Evolutionary conservation across 2,329 filamentous ascomycete genomes (phyloP), one percentile per base, ranked within the genome.

Genomic region (Penicillium sp.): DNA sequence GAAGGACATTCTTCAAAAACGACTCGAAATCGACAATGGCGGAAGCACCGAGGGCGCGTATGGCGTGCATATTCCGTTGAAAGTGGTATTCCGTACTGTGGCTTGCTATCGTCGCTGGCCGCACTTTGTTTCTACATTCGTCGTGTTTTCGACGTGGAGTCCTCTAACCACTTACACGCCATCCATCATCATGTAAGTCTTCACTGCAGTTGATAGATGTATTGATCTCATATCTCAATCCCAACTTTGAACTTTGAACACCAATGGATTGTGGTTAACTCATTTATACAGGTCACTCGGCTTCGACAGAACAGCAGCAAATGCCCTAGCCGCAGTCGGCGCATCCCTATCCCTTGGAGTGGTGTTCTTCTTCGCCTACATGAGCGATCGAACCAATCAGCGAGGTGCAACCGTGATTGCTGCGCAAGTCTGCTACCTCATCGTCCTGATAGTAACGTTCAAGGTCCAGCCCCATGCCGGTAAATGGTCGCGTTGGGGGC

Each of bases 401-500:
- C 8, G 47, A 36, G 47, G 47, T 27, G 29, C 47, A 8, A 19
- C 47, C n/a, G 47, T 49, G 3, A 36, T 49, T 4, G 33, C 48
- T 36, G 48, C 48, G 27, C 33, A 49, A 39, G 33, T 27, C 48
- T 49, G 33, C 35, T 49, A 49, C 21, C 33, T 49, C 15, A 19
- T 36, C 25, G 33, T 12, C 31, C 6, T 49, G 8, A 13, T 49
- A 8, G 31, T 49, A 10, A 35, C 15, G 25, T 23, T 49, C 21
- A 36, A 35, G 21, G 21, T 49, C 21, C 47, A 49, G 21, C 47
- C 33, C 17, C 15, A 49, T 27, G 47, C 6, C 10, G 47, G 47
- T n/a, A 49, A 49, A 36, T 49, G 48, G 48, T 49, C 48, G 4
- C 48, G 33, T 19, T 49, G 48, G 48, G 48, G 48, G 4, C 48